phyloP scores from a whole-genome alignment of 2,329 filamentous ascomycete species.

The Monilinia fructicola region DNA sequence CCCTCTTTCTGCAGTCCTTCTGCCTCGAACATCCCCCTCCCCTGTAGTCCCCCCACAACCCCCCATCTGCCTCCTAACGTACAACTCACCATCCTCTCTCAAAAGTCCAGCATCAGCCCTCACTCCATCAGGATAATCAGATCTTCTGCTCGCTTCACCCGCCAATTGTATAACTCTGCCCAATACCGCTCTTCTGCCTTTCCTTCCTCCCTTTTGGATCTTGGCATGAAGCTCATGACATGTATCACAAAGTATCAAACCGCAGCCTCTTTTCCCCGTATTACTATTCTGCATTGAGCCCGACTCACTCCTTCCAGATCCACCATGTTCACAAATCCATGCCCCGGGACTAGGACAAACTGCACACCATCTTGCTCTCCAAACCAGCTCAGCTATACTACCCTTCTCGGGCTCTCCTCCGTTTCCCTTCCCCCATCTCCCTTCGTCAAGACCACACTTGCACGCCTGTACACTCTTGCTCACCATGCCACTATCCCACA shows the following conservation, averaged over 20 bases:
- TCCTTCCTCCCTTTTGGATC: slow-evolving; percentile 2
- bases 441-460: not conserved
- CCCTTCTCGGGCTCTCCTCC: slow-evolving; percentile 1
- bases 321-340: slow-evolving; percentile 6
- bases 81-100: slow-evolving; percentile 19
- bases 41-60: not conserved
- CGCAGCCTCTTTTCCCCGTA: slow-evolving; percentile 27
- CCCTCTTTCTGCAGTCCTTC: not conserved
- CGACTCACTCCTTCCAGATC: not conserved
- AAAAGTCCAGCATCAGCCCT: slow-evolving; percentile 20
- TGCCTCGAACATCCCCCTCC: not conserved
- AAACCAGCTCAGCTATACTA: slow-evolving; percentile 24
- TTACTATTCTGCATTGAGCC: not conserved
- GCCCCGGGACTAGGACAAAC: slow-evolving; percentile 33
- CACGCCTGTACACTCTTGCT: slow-evolving; percentile 24
- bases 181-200: not conserved
- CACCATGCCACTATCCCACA: slow-evolving; percentile 24
- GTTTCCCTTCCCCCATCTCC: not conserved
- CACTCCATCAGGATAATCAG: slow-evolving; percentile 18
- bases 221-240: slow-evolving; percentile 24
- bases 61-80: slow-evolving; percentile 8
- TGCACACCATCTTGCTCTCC: slow-evolving; percentile 32
- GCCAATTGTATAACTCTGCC: slow-evolving; percentile 4
- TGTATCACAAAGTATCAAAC: slow-evolving; percentile 32
- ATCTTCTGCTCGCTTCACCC: not conserved